These are phyloP conservation scores for Botrytis hyacinthi DNA, from an alignment of 2,329 filamentous ascomycete genomes.

Conservation along the genomic window DNA sequence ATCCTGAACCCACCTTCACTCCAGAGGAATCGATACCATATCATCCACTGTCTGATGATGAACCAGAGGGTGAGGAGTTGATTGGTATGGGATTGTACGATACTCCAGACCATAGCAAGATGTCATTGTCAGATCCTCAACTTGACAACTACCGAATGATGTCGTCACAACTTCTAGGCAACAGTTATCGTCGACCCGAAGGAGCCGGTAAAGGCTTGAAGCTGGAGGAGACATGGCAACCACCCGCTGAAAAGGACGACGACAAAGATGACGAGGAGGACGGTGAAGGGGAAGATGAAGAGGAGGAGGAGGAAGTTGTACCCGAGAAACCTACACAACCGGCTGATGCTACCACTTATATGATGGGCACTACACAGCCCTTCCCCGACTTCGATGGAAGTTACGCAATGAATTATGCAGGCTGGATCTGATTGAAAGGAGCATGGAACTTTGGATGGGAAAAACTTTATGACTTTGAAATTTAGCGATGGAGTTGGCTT, in stretches of 20 bases:
- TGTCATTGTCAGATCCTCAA: constrained; percentile 44
- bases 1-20: constrained; percentile 46
- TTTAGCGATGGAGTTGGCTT: constrained; percentile 18
- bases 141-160: constrained; percentile 53
- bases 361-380: constrained; percentile 12
- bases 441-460: constrained; percentile 9
- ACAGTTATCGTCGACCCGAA: constrained; percentile 46
- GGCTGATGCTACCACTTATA: not conserved
- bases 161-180: constrained; percentile 54
- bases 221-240: constrained; percentile 77
- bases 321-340: not conserved
- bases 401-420: constrained; percentile 13
- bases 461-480: constrained; percentile 18
- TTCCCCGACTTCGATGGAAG: constrained; percentile 5
- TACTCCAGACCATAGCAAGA: constrained; percentile 56
- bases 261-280: constrained; percentile 51
- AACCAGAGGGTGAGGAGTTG: constrained; percentile 65
- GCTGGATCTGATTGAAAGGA: constrained; percentile 19
- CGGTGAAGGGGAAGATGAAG: constrained; percentile 34
- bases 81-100: constrained; percentile 84
- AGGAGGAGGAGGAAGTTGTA: constrained; percentile 25
- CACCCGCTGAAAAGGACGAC: constrained; percentile 57
- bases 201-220: constrained; percentile 71
- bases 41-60: constrained; percentile 52
- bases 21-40: constrained; percentile 52